phyloP scores from a whole-genome alignment of 805 yeast species.

The Tetrapisispora nanseiensis region DNA sequence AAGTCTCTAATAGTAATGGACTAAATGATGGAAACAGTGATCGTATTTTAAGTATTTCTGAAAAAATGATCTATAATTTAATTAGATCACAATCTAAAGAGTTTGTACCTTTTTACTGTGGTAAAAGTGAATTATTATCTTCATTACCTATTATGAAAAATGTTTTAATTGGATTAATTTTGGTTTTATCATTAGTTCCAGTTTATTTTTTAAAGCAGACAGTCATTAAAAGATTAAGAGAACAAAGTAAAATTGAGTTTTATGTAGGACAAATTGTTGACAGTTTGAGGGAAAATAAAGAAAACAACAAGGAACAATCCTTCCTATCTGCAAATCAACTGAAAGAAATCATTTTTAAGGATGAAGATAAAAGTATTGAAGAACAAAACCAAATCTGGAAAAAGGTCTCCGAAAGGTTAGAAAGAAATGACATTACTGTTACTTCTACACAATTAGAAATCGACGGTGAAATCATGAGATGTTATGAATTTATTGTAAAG shows the following conservation, averaged over 20 bases:
- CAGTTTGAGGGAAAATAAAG: constrained; percentile 40
- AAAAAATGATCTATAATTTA: constrained; percentile 12
- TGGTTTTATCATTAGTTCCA: neutral
- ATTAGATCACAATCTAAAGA: constrained; percentile 57
- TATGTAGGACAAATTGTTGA: constrained; percentile 21
- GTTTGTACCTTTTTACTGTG: constrained; percentile 44
- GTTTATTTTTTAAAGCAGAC: neutral
- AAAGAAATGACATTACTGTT: constrained; percentile 43
- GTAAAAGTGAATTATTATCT: constrained; percentile 31
- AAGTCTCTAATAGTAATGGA: neutral
- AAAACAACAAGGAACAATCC: constrained; percentile 26
- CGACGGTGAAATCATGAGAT: constrained; percentile 74
- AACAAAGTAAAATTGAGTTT: neutral
- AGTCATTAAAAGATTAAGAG: neutral
- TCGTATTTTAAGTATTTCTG: neutral
- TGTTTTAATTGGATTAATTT: neutral
- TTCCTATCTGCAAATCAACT: constrained; percentile 60
- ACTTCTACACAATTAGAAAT: constrained; percentile 52
- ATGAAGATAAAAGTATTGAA: constrained; percentile 18
- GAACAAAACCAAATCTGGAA: constrained; percentile 48
- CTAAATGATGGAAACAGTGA: neutral
- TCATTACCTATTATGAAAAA: neutral
- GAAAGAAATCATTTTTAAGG: constrained; percentile 44
- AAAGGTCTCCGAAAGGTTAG: constrained; percentile 42
- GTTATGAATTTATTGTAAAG: constrained; percentile 66